Conservation (phyloP, 2,329 filamentous ascomycete genomes). For the Aspergillus aculeatus region DNA sequence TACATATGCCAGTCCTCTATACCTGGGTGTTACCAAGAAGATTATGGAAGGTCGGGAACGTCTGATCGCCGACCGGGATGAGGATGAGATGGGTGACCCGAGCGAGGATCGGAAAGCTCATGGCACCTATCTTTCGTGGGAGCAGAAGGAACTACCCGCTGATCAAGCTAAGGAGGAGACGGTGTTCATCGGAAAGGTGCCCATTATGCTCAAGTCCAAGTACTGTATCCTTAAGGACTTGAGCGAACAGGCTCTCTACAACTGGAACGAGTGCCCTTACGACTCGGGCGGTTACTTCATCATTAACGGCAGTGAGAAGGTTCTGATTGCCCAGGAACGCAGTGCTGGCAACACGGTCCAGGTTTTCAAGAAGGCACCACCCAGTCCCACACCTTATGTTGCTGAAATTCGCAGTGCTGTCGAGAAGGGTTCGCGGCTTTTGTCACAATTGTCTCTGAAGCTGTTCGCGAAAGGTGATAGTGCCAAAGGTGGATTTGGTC, state of each 20-base stretch:
- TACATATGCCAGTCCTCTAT: slow-evolving; percentile 90
- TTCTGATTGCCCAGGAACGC: slow-evolving; percentile 94
- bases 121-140: slow-evolving; percentile 48
- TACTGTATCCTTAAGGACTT: slow-evolving; percentile 87
- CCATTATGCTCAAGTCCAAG: slow-evolving; percentile 97
- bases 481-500: slow-evolving; percentile 75
- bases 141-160: slow-evolving; percentile 43
- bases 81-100: slow-evolving; percentile 53
- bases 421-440: slow-evolving; percentile 91
- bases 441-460: slow-evolving; percentile 90
- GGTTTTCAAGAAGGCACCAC: slow-evolving; percentile 94
- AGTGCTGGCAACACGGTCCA: slow-evolving; percentile 98
- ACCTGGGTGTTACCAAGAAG: slow-evolving; percentile 82
- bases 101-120: slow-evolving; percentile 49
- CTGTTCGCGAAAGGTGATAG: slow-evolving; percentile 80
- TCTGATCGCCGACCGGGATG: slow-evolving; percentile 67
- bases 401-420: slow-evolving; percentile 95
- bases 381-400: slow-evolving; percentile 88
- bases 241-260: slow-evolving; percentile 80
- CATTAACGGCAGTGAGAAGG: slow-evolving; percentile 98
- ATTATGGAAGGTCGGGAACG: slow-evolving; percentile 80
- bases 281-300: slow-evolving; percentile 99
- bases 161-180: slow-evolving; percentile 64
- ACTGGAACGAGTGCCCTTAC: slow-evolving; percentile 94
- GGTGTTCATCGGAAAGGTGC: slow-evolving; percentile 92